Evolutionary conservation across 371 early-diverging fungal genomes (phyloP).

Genomic region (Mucor indicus): DNA sequence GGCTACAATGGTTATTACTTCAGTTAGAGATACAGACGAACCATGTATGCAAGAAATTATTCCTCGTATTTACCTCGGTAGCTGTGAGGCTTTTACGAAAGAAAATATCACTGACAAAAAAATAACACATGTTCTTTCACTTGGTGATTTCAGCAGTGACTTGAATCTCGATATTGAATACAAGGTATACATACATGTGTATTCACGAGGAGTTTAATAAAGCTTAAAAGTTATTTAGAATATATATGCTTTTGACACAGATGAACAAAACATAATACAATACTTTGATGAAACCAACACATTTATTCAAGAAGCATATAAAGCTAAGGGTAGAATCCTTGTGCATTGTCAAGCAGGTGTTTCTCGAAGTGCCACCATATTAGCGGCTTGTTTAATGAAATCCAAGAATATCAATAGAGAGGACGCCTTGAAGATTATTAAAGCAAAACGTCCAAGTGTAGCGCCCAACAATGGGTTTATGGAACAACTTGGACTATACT

Average conservation of each 20-base stretch:
- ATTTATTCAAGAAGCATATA: constrained; percentile 57
- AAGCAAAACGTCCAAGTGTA: constrained; percentile 42
- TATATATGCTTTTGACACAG: constrained; percentile 62
- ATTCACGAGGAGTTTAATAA: no score
- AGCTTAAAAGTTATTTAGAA: constrained; percentile 26
- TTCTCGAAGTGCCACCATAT: constrained; percentile 28
- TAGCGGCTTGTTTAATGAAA: constrained; percentile 71
- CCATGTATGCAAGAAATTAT: constrained; percentile 30
- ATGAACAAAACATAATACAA: constrained; percentile 66
- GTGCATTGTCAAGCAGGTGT: constrained; percentile 67
- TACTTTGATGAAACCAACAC: constrained; percentile 62
- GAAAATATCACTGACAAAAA: constrained; percentile 35
- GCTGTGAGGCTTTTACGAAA: constrained; percentile 25
- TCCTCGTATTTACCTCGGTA: constrained; percentile 45
- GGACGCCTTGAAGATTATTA: constrained; percentile 53
- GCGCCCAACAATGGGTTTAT: constrained; percentile 46
- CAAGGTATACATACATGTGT: constrained; percentile 31
- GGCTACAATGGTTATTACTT: neutral
- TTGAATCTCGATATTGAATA: constrained; percentile 26
- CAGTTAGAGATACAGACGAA: constrained; percentile 5
- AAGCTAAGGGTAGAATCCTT: constrained; percentile 51
- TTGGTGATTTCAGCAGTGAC: constrained; percentile 37
- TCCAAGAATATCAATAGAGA: constrained; percentile 32
- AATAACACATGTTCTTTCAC: constrained; percentile 62
- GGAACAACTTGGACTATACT: constrained; percentile 35